phyloP scores from a whole-genome alignment of 441 rosid species.

The Populus hybrid region DNA sequence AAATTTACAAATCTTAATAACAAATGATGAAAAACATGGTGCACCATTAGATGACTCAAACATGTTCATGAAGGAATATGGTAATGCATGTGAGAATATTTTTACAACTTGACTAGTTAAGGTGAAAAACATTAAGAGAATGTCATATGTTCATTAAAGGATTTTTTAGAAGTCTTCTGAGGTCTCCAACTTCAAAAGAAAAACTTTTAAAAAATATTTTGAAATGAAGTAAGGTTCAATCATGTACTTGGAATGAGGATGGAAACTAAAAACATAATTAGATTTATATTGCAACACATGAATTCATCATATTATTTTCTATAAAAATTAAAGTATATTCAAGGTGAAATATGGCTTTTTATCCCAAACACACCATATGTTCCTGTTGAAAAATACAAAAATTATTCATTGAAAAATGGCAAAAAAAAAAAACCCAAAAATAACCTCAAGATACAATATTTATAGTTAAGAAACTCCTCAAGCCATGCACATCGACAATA shows the following conservation, averaged over 20 bases:
- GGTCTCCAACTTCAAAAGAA: not conserved
- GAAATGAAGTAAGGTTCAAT: not conserved
- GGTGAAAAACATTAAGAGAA: not conserved
- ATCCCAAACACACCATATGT: conserved; percentile 85
- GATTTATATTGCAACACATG: not conserved
- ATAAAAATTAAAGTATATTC: conserved; percentile 59
- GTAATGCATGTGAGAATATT: not conserved
- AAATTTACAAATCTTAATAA: not conserved
- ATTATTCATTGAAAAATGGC: not conserved
- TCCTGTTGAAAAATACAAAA: conserved; percentile 45
- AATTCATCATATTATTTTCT: conserved; percentile 1
- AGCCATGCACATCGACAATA: not conserved
- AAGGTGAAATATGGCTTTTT: conserved; percentile 92
- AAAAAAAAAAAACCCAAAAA: not conserved
- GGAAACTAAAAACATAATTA: not conserved
- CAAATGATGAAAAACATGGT: not conserved
- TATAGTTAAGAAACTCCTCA: not conserved
- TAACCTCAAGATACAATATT: not conserved
- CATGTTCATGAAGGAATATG: not conserved
- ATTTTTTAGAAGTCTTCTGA: not conserved
- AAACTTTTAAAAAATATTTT: not conserved
- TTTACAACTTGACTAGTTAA: not conserved
- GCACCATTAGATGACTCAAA: not conserved
- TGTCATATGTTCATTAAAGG: not conserved
- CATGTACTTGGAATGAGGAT: not conserved